phyloP scores from a whole-genome alignment of 129 eudicot species.

The Oenanthe sinensis region DNA sequence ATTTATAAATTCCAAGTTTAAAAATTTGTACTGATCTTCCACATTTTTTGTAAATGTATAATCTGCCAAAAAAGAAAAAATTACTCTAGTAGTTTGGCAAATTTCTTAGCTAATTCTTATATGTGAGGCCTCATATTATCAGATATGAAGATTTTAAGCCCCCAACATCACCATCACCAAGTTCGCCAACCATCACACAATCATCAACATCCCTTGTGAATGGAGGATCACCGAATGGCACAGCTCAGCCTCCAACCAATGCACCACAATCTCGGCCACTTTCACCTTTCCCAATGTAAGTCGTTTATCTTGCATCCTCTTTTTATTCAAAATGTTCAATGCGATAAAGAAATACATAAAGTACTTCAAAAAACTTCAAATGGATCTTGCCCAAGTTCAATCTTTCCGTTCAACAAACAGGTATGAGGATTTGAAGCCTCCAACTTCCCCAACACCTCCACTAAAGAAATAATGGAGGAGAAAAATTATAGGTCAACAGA shows the following conservation, averaged over 20 bases:
- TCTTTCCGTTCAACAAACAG: conserved; percentile 25
- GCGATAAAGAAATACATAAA: not conserved
- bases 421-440: conserved; percentile 85
- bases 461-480: conserved; percentile 15
- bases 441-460: conserved; percentile 63
- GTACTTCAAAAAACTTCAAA: not conserved
- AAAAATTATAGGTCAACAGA: not conserved
- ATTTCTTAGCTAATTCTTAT: conserved; percentile 3
- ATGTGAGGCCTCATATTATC: not conserved
- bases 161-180: conserved; percentile 67
- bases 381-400: not conserved
- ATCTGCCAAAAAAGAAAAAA: not conserved
- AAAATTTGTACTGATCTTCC: not conserved
- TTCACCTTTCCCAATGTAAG: conserved; percentile 64
- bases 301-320: not conserved
- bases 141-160: conserved; percentile 65
- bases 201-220: conserved; percentile 11
- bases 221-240: conserved; percentile 29
- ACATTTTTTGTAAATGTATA: not conserved
- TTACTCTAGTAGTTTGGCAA: not conserved
- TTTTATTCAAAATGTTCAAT: not conserved
- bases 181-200: conserved; percentile 36
- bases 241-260: conserved; percentile 9
- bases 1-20: not conserved
- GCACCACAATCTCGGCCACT: conserved; percentile 49